These are phyloP conservation scores for Fusarium sp. DNA, from an alignment of 2,329 filamentous ascomycete species.

Conservation along the genomic window DNA sequence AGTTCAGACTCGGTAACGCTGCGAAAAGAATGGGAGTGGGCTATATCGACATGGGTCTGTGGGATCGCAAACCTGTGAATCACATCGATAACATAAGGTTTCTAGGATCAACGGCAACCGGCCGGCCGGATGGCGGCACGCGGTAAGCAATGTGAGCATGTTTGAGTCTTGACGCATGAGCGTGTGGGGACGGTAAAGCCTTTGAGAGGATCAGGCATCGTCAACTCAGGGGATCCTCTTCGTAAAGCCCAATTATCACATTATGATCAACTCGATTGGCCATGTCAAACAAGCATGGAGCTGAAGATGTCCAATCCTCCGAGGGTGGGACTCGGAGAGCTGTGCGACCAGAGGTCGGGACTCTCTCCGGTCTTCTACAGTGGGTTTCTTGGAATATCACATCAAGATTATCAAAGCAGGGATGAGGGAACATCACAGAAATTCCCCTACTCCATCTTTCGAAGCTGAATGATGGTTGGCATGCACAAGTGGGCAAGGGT, in stretches of 20 bases:
- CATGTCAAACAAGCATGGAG: neutral
- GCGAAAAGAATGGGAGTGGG: neutral
- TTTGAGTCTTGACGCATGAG: neutral
- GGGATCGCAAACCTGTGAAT: neutral
- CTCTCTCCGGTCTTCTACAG: neutral
- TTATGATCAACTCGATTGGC: neutral
- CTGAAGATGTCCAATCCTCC: neutral
- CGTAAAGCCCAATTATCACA: neutral
- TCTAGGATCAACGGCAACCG: neutral
- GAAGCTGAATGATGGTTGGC: neutral
- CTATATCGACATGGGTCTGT: neutral
- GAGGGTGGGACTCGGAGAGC: neutral
- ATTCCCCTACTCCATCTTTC: neutral
- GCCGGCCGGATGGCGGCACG: neutral
- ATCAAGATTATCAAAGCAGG: neutral
- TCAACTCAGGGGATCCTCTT: neutral
- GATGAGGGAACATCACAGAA: neutral
- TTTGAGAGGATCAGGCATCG: neutral
- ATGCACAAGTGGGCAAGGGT: conserved; percentile 2
- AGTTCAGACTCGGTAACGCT: neutral
- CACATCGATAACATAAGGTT: neutral
- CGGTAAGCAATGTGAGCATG: neutral
- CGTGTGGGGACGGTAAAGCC: neutral
- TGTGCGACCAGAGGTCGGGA: neutral
- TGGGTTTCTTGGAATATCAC: neutral